Evolutionary conservation across 108 stramenopile species (phyloP), one percentile per base, ranked within the genome.

Genomic region (Stephanodiscus minutulus): DNA sequence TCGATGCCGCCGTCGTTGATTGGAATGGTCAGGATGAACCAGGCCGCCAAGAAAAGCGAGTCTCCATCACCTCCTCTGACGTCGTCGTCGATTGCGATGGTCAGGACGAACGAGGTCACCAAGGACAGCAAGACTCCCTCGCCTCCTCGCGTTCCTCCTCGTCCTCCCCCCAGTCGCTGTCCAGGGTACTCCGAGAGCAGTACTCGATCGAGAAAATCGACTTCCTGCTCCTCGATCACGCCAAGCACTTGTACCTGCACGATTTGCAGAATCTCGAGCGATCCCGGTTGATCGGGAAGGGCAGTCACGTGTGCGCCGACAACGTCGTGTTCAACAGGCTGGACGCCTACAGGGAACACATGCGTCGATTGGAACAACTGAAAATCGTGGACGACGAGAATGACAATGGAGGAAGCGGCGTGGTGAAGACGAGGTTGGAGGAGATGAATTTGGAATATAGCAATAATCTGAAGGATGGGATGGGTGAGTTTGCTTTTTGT

Each of bases 191-290:
- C 4, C 27, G 31, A 44, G 27, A 49, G 27, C 57, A 47, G n/a
- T 22, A 59, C 28, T 56, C 27, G 1, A 44, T 70, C 31, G 13
- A 53, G 46, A 43, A 67, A 11, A 59, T 83, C 67, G 88, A 94
- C 46, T 91, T 95, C 68, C 64, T 97, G 20, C 86, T 97, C 36
- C 49, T 97, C 10, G 96, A 97, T 73, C 96, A 97, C 68, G 91
- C 90, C 63, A 97, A 97, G 59, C 74, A 84, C 24, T 48, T 77
- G 8, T 97, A 97, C 66, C 81, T 94, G 2, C 22, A 75, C 0
- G 90, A 95, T 73, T 73, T 97, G 64, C 50, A 68, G 53, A 73
- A 80, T 50, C 60, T 95, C 10, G 90, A 93, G 65, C 9, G 53
- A 2, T 43, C 61, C 7, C 44, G 55, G 9, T 58, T 83, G 49